Base-by-base conservation (phyloP, 179 eudicot genomes). In the Silene vulgaris region DNA sequence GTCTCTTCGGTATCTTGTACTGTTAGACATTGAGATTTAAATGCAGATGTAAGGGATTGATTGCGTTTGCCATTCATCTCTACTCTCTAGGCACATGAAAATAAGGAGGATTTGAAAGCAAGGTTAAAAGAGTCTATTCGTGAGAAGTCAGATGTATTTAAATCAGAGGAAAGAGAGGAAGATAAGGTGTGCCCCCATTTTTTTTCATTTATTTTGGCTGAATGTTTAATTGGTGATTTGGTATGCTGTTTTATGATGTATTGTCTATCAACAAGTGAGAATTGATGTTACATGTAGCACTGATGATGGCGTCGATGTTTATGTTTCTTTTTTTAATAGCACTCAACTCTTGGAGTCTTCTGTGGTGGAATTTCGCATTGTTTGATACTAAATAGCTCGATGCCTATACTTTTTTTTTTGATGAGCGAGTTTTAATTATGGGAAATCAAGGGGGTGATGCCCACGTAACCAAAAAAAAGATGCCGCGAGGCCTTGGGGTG, bases 71-170 rank as follows among this genome's bases (percentile, higher is more conserved):
- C 64, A 71, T 37, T 77, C 78, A 73, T 62, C 72, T 11, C 52
- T 45, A 45, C 52, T 45, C 52, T 80, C 64, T 87, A 95, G 99
- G 81, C 50, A 14, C 72, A 60, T 73, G 97, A 95, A 21, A 95
- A 90, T 81, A 89, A 87, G 83, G 97, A 93, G 75, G 97, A 92
- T 54, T 59, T 95, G 81, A 92, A 93, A 85, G 77, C 81, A 71
- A 92, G 83, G 87, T 89, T 95, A 20, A 95, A 95, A 87, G 88
- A 80, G 80, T 43, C 82, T n/a, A 87, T 92, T 70, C 93, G 96
- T 72, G 92, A 88, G 30, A 95, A 93, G 81, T 89, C 97, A 20
- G 99, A 95, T 83, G 85, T 48, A 45, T 95, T 95, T 77, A 92
- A 86, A 68, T 81, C 87, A 29, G 97, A 86, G 12, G 83, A 81